phyloP scores from a whole-genome alignment of 495 filamentous ascomycete species.

The Penicillium pulvis region DNA sequence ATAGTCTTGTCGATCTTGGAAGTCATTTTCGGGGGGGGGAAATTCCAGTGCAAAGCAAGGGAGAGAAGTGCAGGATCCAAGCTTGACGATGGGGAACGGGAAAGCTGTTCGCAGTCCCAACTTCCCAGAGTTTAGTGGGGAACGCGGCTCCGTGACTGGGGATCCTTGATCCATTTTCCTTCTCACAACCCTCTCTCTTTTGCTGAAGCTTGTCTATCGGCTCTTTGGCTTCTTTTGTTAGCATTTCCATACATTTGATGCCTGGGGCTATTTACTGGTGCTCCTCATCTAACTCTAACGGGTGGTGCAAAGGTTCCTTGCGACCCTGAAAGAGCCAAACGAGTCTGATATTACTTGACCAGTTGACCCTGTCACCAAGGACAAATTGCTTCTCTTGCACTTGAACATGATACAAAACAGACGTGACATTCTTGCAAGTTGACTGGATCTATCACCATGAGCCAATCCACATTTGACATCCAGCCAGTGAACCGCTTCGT shows the following conservation, averaged over 20 bases:
- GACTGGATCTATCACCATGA: background rate
- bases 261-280: background rate
- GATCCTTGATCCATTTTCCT: slow-evolving; percentile 2
- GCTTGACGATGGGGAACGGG: slow-evolving; percentile 25
- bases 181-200: background rate
- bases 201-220: background rate
- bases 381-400: background rate
- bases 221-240: background rate
- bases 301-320: background rate
- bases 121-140: slow-evolving; percentile 12
- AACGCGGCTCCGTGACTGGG: slow-evolving; percentile 1
- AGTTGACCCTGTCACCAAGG: background rate
- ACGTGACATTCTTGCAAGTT: background rate
- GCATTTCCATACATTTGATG: background rate
- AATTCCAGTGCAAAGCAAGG: slow-evolving; percentile 2
- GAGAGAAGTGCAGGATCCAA: slow-evolving; percentile 7
- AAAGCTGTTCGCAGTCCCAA: slow-evolving; percentile 13
- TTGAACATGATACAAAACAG: background rate
- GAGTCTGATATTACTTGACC: background rate
- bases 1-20: slow-evolving; percentile 76
- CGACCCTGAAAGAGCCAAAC: background rate
- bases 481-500: slow-evolving; percentile 63
- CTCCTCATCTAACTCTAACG: background rate
- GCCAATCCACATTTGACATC: slow-evolving; percentile 54
- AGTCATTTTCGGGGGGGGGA: slow-evolving; percentile 43